phyloP scores from a whole-genome alignment of 1,284 basidiomycete species.

The Amylostereum chailletii region DNA sequence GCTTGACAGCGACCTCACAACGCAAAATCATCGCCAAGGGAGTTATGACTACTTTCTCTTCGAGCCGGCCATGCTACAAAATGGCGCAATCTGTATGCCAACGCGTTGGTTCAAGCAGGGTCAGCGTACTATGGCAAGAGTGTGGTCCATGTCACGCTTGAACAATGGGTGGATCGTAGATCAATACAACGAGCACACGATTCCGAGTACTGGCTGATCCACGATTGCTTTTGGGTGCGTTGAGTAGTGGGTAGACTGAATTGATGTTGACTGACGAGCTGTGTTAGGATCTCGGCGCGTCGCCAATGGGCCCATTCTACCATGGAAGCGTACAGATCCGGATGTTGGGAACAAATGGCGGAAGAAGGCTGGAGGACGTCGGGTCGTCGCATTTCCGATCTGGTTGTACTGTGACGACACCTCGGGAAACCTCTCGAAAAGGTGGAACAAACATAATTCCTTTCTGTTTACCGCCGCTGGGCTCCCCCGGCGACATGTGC shows the following conservation, averaged over 20 bases:
- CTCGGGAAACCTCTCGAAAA: conserved; percentile 33
- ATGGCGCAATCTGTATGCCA: conserved; percentile 10
- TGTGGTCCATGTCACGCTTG: background rate
- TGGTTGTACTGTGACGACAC: conserved; percentile 38
- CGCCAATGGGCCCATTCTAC: background rate
- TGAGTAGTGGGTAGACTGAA: too few species aligned
- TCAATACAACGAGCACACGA: too few species aligned
- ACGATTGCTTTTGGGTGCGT: too few species aligned
- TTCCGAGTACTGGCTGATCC: too few species aligned
- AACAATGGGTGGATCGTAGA: background rate
- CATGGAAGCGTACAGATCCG: conserved; percentile 5
- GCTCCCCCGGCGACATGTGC: conserved; percentile 11
- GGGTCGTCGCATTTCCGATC: conserved; percentile 19
- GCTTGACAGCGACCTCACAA: too few species aligned
- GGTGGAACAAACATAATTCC: conserved; percentile 33
- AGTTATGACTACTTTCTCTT: conserved; percentile 13
- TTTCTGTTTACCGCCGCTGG: conserved; percentile 23
- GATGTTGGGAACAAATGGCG: conserved; percentile 7
- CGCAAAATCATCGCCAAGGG: too few species aligned
- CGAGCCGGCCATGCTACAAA: conserved; percentile 4
- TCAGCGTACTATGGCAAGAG: conserved; percentile 1
- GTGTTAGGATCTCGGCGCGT: too few species aligned
- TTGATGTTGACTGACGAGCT: too few species aligned
- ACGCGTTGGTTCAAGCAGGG: conserved; percentile 8
- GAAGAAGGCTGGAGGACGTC: conserved; percentile 8